Conservation (phyloP, 495 filamentous ascomycete species). For the Tuber aestivum region DNA sequence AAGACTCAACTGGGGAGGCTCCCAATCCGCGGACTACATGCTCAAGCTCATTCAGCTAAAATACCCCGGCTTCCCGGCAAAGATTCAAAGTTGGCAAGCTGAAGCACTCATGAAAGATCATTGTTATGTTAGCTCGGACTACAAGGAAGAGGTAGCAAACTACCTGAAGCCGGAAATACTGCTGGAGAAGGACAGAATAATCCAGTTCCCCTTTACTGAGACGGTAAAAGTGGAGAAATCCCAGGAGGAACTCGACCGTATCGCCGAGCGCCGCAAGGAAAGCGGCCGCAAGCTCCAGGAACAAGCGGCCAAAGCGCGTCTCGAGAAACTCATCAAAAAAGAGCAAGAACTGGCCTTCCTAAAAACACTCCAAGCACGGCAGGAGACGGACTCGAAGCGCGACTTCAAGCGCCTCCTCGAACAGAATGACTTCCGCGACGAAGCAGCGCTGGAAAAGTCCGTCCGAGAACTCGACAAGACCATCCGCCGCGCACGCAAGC, state of each 20-base stretch:
- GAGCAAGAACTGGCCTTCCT: conserved; percentile 94
- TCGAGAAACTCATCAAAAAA: conserved; percentile 90
- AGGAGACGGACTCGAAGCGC: conserved; percentile 69
- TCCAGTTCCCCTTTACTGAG: conserved; percentile 92
- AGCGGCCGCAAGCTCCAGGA: conserved; percentile 86
- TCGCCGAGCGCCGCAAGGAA: conserved; percentile 88
- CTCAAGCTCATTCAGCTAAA: conserved; percentile 86
- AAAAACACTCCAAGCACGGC: conserved; percentile 64
- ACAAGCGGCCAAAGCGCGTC: conserved; percentile 90
- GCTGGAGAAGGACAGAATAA: conserved; percentile 77
- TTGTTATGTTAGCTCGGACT: conserved; percentile 81
- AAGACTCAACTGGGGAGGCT: conserved; percentile 89
- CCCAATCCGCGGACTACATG: conserved; percentile 80
- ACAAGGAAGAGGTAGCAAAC: conserved; percentile 63
- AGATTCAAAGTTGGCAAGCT: conserved; percentile 74
- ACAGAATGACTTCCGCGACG: conserved; percentile 84
- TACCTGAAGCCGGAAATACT: conserved; percentile 83
- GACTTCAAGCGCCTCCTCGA: conserved; percentile 79
- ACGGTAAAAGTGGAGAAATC: conserved; percentile 81
- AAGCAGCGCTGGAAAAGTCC: conserved; percentile 67
- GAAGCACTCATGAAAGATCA: conserved; percentile 83
- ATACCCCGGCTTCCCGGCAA: conserved; percentile 78
- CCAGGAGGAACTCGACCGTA: conserved; percentile 79
- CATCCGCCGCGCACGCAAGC: conserved; percentile 80
- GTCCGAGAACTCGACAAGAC: conserved; percentile 83